Conservation (phyloP, 345 rosid species). For the Jatropha curcas region DNA sequence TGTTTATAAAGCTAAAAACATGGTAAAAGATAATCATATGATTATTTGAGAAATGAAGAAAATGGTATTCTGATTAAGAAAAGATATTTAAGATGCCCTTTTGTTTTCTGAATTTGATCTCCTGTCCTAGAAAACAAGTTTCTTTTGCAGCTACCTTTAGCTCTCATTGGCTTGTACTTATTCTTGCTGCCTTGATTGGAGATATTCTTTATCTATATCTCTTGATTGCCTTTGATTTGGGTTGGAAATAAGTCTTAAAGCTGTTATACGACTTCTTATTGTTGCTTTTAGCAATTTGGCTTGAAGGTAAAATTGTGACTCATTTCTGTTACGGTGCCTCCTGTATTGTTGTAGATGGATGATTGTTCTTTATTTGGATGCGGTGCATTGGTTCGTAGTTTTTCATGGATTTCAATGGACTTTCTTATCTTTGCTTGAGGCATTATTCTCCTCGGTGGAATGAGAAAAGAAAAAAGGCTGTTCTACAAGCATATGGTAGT, state of each 20-base stretch:
- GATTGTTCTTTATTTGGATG: slow-evolving; percentile 39
- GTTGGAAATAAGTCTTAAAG: slow-evolving; percentile 1
- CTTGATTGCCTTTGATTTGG: slow-evolving; percentile 5
- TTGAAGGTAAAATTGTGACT: slow-evolving; percentile 6
- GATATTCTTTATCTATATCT: slow-evolving; percentile 6
- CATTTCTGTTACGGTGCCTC: slow-evolving; percentile 22
- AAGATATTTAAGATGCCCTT: no score
- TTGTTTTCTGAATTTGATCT: neutral
- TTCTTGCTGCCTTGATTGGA: neutral
- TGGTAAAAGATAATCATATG: slow-evolving; percentile 10
- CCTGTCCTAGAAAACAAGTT: neutral
- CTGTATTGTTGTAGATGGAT: slow-evolving; percentile 67
- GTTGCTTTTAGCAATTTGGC: slow-evolving; percentile 1
- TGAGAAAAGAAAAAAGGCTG: neutral
- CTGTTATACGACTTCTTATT: slow-evolving; percentile 5
- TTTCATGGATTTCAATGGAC: slow-evolving; percentile 23
- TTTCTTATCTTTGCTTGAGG: slow-evolving; percentile 18
- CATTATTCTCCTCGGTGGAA: slow-evolving; percentile 17
- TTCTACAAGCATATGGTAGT: slow-evolving; percentile 15
- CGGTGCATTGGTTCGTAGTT: slow-evolving; percentile 23
- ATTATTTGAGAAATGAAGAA: slow-evolving; percentile 6
- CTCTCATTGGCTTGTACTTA: neutral
- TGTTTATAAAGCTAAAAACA: slow-evolving; percentile 17
- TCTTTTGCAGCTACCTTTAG: no score
- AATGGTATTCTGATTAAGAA: slow-evolving; percentile 9